Base-by-base conservation (phyloP, 208 protist genomes). In the Hexamita inflata region DNA sequence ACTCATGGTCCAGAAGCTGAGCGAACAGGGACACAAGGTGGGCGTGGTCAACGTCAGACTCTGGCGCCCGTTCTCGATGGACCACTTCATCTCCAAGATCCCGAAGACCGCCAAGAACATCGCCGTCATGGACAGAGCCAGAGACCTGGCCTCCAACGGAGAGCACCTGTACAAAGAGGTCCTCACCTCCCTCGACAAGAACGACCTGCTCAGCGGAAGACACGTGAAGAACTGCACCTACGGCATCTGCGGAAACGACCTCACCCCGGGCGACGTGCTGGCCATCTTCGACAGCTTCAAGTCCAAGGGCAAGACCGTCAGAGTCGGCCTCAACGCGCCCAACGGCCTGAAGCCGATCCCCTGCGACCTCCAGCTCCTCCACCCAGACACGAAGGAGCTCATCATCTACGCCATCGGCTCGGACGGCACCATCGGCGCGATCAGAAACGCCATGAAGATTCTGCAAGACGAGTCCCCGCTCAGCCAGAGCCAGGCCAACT, bases 361-460 rank as follows among this genome's bases (percentile, higher is more conserved):
- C 7, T 62, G 59, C 59, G 11, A 39, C 2, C 13, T 38, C 2
- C 7, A 35, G 11, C 7, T 62, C 13, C 59, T 62, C 4, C 28
- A 4, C 7, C 11, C 7, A 15, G 13, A 15, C 28, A 29, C 28
- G 29, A 32, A 4, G 13, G 7, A 62, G 28, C 4, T 9, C 7
- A 32, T 89, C 15, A 77, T 90, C 65, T 90, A 75, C 58, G 87
- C 83, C 32, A 38, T 90, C 19, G 87, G 87, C 38, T 41, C 82
- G 0, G 87, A 90, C 67, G 87, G 87, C 32, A 90, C 87, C 26
- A 81, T 90, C 49, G 84, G 85, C 41, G 84, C 87, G 11, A 86
- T 84, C 76, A 83, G 88, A 32, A 70, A 61, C 19, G 87, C 87
- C 24, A 89, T 90, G 74, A 88, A 86, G 68, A 73, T 85, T 15